Evolutionary conservation across 495 filamentous ascomycete genomes (phyloP).

Genomic region (Aspergillus leporis): DNA sequence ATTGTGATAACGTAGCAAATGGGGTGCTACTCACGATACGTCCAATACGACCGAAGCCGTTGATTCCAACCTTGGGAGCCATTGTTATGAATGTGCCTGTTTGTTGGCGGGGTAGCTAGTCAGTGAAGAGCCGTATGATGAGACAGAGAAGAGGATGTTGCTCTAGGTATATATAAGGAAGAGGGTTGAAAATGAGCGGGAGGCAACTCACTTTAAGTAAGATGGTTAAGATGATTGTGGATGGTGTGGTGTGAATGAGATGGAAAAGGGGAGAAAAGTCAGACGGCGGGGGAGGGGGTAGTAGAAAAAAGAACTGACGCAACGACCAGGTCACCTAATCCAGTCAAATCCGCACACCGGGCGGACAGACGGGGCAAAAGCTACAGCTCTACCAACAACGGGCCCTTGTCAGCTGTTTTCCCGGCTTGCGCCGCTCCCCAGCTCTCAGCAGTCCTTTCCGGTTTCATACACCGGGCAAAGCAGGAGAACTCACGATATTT

Average conservation of each 20-base stretch:
- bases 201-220: conserved; percentile 32
- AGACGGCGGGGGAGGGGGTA: conserved; percentile 28
- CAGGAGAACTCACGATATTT: conserved; percentile 51
- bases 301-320: conserved; percentile 45
- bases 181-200: conserved; percentile 11
- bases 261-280: conserved; percentile 38
- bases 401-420: conserved; percentile 23
- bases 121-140: conserved; percentile 18
- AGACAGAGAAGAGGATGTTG: conserved; percentile 15
- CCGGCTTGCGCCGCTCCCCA: conserved; percentile 40
- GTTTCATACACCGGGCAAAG: conserved; percentile 55
- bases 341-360: conserved; percentile 41
- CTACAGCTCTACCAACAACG: conserved; percentile 12
- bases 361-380: conserved; percentile 31
- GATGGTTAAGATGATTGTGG: conserved; percentile 18
- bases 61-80: conserved; percentile 75
- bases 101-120: conserved; percentile 25
- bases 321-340: conserved; percentile 41
- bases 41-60: conserved; percentile 99
- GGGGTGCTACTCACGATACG: conserved; percentile 69
- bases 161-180: conserved; percentile 18
- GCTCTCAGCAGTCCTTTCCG: conserved; percentile 43
- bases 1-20: neutral
- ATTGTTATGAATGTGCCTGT: conserved; percentile 33
- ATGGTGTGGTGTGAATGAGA: conserved; percentile 11